Evolutionary conservation across 1,284 basidiomycete genomes (phyloP), one percentile per base, ranked within the genome.

Genomic region (Gastroboletus turbinatus): DNA sequence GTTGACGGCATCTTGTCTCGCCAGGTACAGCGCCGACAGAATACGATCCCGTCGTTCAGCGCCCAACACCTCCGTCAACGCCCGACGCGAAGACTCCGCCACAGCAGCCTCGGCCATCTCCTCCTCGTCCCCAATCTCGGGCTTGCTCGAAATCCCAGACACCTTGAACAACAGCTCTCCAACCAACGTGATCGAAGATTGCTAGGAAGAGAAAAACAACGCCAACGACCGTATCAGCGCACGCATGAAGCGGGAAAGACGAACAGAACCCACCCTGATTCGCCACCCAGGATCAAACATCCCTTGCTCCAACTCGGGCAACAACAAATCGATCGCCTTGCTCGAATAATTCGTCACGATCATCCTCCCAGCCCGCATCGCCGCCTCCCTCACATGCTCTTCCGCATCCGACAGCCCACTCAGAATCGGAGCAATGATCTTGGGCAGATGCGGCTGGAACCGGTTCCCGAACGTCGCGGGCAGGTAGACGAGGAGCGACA

Each of bases 351-450:
- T 98, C 58, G 88, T 90, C 60, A 99, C 94, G 64, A 99, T 91
- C 96, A 99, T 99, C 63, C 96, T 84, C 60, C 96, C 96, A n/a
- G 97, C 96, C 38, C 94, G 86, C 96, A 99, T 98, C 5, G 96
- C 96, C 16, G 96, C 96, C 61, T 98, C 94, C 45, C 95, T 83
- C 7, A 96, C 93, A 67, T 90, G 94, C 76, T 99, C 97, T 63
- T 96, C 95, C 5, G 88, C 81, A 72, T 99, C 97, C 0, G 96
- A 92, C 40, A 99, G 78, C 66, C 97, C 97, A 56, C 85, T 87
- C 47, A 99, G 81, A 65, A 99, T 97, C 0, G 96, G 97, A 10
- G 90, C 80, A 50, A 99, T 93, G 68, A 99, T 97, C 71, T 95
- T 92, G 8, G 93, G 91, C 17, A 99, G 79, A 73, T 99, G 96